Evolutionary conservation across 2,329 filamentous ascomycete species (phyloP).

Genomic region (Diplodia corticola): DNA sequence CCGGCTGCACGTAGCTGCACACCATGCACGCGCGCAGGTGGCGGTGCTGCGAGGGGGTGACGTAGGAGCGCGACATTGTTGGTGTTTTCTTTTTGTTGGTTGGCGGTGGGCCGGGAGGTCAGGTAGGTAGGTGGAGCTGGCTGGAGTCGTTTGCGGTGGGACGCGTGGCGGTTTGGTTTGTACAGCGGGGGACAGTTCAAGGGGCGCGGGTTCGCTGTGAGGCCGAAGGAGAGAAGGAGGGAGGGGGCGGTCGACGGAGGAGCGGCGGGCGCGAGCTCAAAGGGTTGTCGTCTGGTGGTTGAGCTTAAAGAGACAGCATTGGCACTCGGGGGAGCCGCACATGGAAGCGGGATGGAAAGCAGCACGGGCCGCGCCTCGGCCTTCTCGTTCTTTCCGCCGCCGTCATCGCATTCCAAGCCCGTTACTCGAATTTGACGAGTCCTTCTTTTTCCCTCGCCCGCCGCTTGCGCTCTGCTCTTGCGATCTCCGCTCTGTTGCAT

Average conservation of each 20-base stretch:
- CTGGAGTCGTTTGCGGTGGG: not conserved
- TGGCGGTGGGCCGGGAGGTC: not conserved
- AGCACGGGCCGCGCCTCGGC: conserved; percentile 17
- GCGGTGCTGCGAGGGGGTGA: conserved; percentile 74
- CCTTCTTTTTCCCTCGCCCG: not conserved
- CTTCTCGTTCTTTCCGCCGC: conserved; percentile 16
- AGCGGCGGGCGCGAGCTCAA: not conserved
- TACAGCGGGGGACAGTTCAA: not conserved
- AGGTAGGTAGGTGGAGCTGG: not conserved
- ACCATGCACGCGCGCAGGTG: conserved; percentile 97
- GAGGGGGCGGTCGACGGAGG: not conserved
- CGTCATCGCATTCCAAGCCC: conserved; percentile 21
- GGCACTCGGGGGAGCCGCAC: conserved; percentile 2
- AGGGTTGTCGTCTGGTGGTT: not conserved
- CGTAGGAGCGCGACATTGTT: conserved; percentile 39
- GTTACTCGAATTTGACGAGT: conserved; percentile 10
- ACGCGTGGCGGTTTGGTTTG: conserved; percentile 15
- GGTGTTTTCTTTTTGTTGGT: not conserved
- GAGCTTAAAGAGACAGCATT: not conserved
- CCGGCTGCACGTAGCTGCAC: conserved; percentile 89
- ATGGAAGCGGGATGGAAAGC: not conserved
- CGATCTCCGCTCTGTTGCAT: not conserved
- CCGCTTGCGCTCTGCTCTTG: not conserved
- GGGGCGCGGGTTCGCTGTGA: not conserved
- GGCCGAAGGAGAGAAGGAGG: no score